Evolutionary conservation across 495 filamentous ascomycete genomes (phyloP).

Genomic region (Lophiotrema nucula): DNA sequence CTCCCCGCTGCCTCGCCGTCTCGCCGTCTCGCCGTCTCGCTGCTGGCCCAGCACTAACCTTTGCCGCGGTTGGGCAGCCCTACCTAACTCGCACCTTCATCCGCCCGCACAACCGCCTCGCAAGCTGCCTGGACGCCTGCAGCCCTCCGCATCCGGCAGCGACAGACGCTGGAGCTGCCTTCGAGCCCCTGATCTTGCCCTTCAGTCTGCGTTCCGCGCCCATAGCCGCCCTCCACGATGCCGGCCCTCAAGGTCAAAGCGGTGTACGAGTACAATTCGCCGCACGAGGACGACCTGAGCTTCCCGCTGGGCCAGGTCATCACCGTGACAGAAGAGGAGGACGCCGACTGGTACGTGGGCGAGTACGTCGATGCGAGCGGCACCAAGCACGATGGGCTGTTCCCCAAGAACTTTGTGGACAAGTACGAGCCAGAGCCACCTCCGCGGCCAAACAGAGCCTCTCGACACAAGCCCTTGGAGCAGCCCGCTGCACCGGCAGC

Average conservation of each 20-base stretch:
- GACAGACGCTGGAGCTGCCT: slow-evolving; percentile 16
- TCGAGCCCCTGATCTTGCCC: slow-evolving; percentile 15
- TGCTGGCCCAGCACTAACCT: background rate
- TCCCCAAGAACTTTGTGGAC: slow-evolving; percentile 96
- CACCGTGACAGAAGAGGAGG: slow-evolving; percentile 88
- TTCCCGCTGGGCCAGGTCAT: slow-evolving; percentile 86
- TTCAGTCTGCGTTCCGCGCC: background rate
- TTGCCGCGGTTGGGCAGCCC: slow-evolving; percentile 4
- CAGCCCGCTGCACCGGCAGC: slow-evolving; percentile 38
- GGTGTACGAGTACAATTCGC: slow-evolving; percentile 86
- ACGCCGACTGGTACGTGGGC: slow-evolving; percentile 91
- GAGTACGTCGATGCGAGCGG: slow-evolving; percentile 79
- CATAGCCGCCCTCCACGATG: slow-evolving; percentile 17
- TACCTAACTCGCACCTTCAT: slow-evolving; percentile 15
- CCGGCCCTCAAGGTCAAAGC: slow-evolving; percentile 92
- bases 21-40: background rate
- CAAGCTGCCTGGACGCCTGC: slow-evolving; percentile 10
- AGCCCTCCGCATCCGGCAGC: background rate
- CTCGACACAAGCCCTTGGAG: slow-evolving; percentile 70
- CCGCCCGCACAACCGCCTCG: slow-evolving; percentile 2
- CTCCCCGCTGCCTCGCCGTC: background rate
- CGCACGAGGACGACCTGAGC: slow-evolving; percentile 89
- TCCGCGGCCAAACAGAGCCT: slow-evolving; percentile 71
- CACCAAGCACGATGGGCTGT: slow-evolving; percentile 78
- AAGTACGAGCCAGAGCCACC: slow-evolving; percentile 88